Evolutionary conservation across 768 basidiomycete species (phyloP).

Genomic region (Trametes punicea): DNA sequence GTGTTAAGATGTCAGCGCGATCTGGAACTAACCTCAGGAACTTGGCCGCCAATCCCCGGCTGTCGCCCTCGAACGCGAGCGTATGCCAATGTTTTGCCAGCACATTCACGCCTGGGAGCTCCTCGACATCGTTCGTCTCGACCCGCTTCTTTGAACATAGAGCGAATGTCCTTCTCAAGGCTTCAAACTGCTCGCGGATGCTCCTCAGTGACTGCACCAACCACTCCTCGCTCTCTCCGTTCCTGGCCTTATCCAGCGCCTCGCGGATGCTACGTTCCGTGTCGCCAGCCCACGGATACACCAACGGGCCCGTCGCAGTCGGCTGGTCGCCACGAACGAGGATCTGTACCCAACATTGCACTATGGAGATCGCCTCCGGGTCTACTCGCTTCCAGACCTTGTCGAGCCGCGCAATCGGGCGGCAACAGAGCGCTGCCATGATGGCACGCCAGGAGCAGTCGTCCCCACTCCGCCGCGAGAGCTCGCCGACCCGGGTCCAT

Average conservation of each 20-base stretch:
- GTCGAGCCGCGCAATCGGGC: constrained; percentile 71
- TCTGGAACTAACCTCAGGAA: constrained; percentile 51
- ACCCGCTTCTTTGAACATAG: constrained; percentile 45
- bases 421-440: constrained; percentile 62
- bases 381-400: constrained; percentile 82
- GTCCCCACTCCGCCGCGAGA: constrained; percentile 69
- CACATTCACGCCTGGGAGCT: constrained; percentile 39
- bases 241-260: constrained; percentile 45
- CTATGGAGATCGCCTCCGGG: constrained; percentile 47
- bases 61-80: constrained; percentile 37
- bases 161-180: constrained; percentile 46
- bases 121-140: constrained; percentile 24
- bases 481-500: constrained; percentile 73
- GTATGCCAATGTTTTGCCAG: constrained; percentile 59
- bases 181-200: constrained; percentile 49
- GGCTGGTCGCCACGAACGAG: constrained; percentile 34
- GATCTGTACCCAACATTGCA: constrained; percentile 67
- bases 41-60: constrained; percentile 46
- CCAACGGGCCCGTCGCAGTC: constrained; percentile 41
- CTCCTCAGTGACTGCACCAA: constrained; percentile 38
- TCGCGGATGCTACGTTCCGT: constrained; percentile 44
- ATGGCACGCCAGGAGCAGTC: constrained; percentile 81
- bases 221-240: constrained; percentile 44
- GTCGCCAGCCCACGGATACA: constrained; percentile 72
- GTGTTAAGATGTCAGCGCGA: background rate